A percentile compares a stretch with the other conserved stretches of the same genome.
phyloP scores from a whole-genome alignment of 495 filamentous ascomycete species.

The Symbiotaphrina buchneri region DNA sequence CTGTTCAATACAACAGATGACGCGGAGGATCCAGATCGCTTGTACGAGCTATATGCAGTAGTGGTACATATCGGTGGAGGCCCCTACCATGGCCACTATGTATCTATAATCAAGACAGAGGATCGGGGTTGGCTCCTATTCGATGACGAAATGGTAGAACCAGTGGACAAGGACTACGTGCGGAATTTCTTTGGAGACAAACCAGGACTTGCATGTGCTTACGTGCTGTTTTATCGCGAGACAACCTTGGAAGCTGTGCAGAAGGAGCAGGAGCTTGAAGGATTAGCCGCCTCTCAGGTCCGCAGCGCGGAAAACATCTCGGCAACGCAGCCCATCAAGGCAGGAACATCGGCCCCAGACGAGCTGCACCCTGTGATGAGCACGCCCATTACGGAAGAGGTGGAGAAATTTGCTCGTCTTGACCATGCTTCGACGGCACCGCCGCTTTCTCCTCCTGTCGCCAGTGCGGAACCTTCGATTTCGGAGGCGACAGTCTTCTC shows the following conservation, averaged over 20 bases:
- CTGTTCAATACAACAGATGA: slow-evolving; percentile 98
- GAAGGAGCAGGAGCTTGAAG: slow-evolving; percentile 64
- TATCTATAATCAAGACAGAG: slow-evolving; percentile 92
- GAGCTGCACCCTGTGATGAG: slow-evolving; percentile 16
- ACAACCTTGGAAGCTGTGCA: slow-evolving; percentile 77
- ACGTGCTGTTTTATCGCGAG: slow-evolving; percentile 95
- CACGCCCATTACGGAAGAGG: no score
- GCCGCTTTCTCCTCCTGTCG: slow-evolving; percentile 11
- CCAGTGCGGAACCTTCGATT: not conserved
- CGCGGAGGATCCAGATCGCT: slow-evolving; percentile 76
- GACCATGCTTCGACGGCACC: slow-evolving; percentile 41
- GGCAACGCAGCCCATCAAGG: slow-evolving; percentile 18
- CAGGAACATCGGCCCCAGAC: slow-evolving; percentile 17
- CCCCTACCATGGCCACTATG: slow-evolving; percentile 93
- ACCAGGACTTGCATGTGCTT: slow-evolving; percentile 78
- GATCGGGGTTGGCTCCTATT: slow-evolving; percentile 92
- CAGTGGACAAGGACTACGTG: slow-evolving; percentile 93
- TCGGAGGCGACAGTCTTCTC: not conserved
- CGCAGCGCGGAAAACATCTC: slow-evolving; percentile 24
- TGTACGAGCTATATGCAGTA: slow-evolving; percentile 94
- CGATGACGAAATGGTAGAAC: slow-evolving; percentile 96
- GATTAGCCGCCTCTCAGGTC: slow-evolving; percentile 35
- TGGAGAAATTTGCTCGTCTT: slow-evolving; percentile 30
- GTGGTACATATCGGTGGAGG: slow-evolving; percentile 99
- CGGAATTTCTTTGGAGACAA: slow-evolving; percentile 92